Evolutionary conservation across 2,329 filamentous ascomycete species (phyloP).

Genomic region (Chrysosporium keratinophilum): DNA sequence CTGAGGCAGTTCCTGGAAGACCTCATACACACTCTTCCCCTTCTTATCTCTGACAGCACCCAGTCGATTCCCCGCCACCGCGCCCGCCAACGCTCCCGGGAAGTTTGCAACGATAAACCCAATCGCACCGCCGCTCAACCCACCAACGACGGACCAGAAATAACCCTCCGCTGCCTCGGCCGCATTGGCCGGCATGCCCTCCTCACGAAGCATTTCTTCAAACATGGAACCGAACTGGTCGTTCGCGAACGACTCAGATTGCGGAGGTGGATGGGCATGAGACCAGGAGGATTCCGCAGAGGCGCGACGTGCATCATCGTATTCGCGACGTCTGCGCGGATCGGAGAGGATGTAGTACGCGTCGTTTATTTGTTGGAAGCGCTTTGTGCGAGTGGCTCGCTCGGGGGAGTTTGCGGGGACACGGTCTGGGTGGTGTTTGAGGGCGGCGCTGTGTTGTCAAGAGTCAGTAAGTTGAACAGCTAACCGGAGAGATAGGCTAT

Average conservation of each 20-base stretch:
- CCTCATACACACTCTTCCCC: conserved; percentile 89
- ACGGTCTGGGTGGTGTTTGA: conserved; percentile 89
- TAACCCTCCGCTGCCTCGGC: conserved; percentile 43
- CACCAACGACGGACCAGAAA: conserved; percentile 82
- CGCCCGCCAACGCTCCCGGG: conserved; percentile 76
- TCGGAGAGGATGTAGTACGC: conserved; percentile 90
- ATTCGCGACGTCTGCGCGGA: conserved; percentile 62
- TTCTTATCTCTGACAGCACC: conserved; percentile 80
- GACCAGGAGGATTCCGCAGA: conserved; percentile 30
- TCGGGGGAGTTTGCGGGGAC: conserved; percentile 77
- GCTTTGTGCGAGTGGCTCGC: conserved; percentile 66
- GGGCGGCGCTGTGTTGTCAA: conserved; percentile 53
- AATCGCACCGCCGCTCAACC: conserved; percentile 74
- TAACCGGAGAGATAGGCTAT: not conserved
- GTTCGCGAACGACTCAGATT: conserved; percentile 45
- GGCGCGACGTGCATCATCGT: conserved; percentile 59
- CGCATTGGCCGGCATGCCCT: conserved; percentile 62
- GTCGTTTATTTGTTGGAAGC: conserved; percentile 86
- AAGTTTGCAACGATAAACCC: conserved; percentile 94
- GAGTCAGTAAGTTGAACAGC: not conserved
- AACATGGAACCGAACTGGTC: conserved; percentile 83
- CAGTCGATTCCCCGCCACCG: conserved; percentile 84
- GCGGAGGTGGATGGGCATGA: conserved; percentile 7
- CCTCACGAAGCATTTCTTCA: conserved; percentile 79
- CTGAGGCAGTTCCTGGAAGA: conserved; percentile 78